Base-by-base conservation (phyloP, 2,329 filamentous ascomycete genomes). In the Aspergillus sp. region DNA sequence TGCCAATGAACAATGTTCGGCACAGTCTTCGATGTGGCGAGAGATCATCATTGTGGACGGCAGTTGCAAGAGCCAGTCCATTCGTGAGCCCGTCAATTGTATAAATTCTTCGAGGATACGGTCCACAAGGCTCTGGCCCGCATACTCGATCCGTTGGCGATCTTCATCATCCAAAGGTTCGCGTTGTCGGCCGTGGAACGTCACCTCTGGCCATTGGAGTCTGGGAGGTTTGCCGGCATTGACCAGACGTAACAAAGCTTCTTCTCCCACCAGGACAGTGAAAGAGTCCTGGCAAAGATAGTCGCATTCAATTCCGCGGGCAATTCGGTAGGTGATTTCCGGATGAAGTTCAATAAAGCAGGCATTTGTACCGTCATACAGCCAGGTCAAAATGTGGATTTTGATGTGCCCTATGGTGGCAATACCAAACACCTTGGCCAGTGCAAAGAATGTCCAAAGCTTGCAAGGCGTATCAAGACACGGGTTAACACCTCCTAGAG, bases 401-500 rank as follows among this genome's bases (percentile, higher is more conserved):
- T 71, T 62, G 71, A 80, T 72, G 66, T 65, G 44, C 2, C 69
- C 64, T 57, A 71, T 62, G 5, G 65, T 63, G 8, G 70, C 69
- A 25, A 74, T 70, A 19, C 86, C 84, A 54, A 89, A 82, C 41
- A 86, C 79, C 61, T 84, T 84, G 7, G 86, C 84, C 8, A 90
- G 72, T 3, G 83, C 84, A 36, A 86, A 83, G n/a, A 90, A 79
- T 0, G 88, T 90, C 81, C 86, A 90, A 39, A 89, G 75, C 13
- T 88, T 86, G 10, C 83, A 80, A 0, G 88, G 88, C 0, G 88
- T 90, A 71, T 90, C 84, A 13, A 91, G 71, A 1, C 79, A 76
- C 0, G 86, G 78, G 30, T 81, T 75, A 3, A 82, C 77, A 2
- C 83, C 83, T 63, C 85, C 80, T 42, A 90, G 81, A 21, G 72